These are phyloP conservation scores for Kwoniella botswanensis DNA, from an alignment of 768 basidiomycete genomes.

Conservation along the genomic window DNA sequence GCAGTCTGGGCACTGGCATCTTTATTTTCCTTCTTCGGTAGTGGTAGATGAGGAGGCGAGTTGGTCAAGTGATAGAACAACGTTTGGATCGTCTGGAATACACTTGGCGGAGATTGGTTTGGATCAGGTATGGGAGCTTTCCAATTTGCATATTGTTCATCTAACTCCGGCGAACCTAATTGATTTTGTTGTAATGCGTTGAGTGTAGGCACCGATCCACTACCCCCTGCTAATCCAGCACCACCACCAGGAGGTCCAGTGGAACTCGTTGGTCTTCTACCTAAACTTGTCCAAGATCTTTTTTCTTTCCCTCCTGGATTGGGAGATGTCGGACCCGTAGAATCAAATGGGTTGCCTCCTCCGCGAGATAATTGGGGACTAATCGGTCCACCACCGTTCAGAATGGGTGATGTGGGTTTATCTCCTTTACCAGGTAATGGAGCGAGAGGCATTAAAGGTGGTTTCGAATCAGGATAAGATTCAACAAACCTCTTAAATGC, in stretches of 20 bases:
- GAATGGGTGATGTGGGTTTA: conserved; percentile 16
- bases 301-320: conserved; percentile 30
- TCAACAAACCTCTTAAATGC: conserved; percentile 90
- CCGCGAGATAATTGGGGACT: conserved; percentile 21
- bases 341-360: conserved; percentile 41
- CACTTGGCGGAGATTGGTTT: conserved; percentile 62
- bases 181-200: conserved; percentile 24
- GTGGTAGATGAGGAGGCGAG: conserved; percentile 70
- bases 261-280: conserved; percentile 32
- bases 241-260: too few relatives aligned
- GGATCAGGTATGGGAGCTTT: conserved; percentile 38
- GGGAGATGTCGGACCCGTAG: conserved; percentile 1
- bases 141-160: conserved; percentile 20
- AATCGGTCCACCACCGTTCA: conserved; percentile 15
- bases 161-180: conserved; percentile 6
- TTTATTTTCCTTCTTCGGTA: conserved; percentile 60
- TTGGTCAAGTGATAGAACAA: conserved; percentile 69
- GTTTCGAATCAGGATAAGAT: conserved; percentile 61
- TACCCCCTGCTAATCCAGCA: not conserved
- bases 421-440: conserved; percentile 52
- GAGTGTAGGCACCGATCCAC: conserved; percentile 19
- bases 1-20: conserved; percentile 46
- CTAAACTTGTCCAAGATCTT: conserved; percentile 39
- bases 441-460: conserved; percentile 64
- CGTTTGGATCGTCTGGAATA: conserved; percentile 92